These are phyloP conservation scores for Fusarium succisae DNA, from an alignment of 2,329 filamentous ascomycete genomes.

Conservation along the genomic window DNA sequence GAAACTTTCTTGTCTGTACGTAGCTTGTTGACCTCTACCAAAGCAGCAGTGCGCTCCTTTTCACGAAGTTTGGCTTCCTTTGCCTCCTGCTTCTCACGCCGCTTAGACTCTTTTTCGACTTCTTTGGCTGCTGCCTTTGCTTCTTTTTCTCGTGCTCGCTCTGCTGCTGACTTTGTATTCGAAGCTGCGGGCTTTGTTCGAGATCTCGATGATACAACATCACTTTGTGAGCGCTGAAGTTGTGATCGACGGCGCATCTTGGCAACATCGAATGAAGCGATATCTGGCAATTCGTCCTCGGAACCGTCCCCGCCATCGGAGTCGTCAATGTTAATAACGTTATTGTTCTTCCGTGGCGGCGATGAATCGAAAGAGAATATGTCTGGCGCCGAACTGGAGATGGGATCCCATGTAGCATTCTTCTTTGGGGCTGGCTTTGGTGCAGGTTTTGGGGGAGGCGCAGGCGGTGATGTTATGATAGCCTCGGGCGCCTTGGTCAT, in stretches of 20 bases:
- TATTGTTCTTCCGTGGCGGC: slow-evolving; percentile 11
- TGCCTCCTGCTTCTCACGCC: slow-evolving; percentile 64
- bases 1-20: slow-evolving; percentile 78
- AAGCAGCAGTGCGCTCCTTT: slow-evolving; percentile 70
- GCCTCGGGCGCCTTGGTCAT: slow-evolving; percentile 1
- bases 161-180: slow-evolving; percentile 47
- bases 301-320: slow-evolving; percentile 45
- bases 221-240: slow-evolving; percentile 47
- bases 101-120: slow-evolving; percentile 64
- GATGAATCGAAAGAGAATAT: slow-evolving; percentile 31
- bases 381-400: slow-evolving; percentile 63
- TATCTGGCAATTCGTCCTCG: slow-evolving; percentile 61
- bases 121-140: slow-evolving; percentile 61
- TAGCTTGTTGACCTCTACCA: slow-evolving; percentile 78
- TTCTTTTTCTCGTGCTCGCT: slow-evolving; percentile 53
- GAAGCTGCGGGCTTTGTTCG: slow-evolving; percentile 34
- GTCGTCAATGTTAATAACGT: slow-evolving; percentile 51
- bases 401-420: slow-evolving; percentile 56
- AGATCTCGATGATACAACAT: slow-evolving; percentile 36
- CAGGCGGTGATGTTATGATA: slow-evolving; percentile 6
- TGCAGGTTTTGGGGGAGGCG: background rate
- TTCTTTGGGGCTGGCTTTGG: slow-evolving; percentile 5
- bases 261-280: slow-evolving; percentile 52
- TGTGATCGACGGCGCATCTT: slow-evolving; percentile 39
- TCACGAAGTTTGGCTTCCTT: slow-evolving; percentile 71